Percentiles rank a stretch among this genome's conserved stretches.
Evolutionary conservation across 768 basidiomycete species (phyloP).

Genomic region (Tylopilus intermedius): DNA sequence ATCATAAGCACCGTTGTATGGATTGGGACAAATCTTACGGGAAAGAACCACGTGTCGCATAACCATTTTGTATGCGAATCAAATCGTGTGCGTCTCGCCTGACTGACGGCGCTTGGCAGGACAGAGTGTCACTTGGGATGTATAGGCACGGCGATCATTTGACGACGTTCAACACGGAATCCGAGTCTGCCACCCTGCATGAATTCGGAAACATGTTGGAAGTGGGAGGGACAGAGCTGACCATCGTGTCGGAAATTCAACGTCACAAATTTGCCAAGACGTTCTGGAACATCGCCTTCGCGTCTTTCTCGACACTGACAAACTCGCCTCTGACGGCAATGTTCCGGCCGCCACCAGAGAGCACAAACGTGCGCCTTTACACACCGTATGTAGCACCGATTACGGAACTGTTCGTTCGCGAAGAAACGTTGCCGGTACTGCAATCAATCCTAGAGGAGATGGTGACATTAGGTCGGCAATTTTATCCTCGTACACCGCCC

Average conservation of each 20-base stretch:
- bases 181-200: conserved; percentile 30
- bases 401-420: conserved; percentile 39
- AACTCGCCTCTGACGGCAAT: conserved; percentile 46
- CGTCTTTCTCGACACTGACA: conserved; percentile 48
- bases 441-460: conserved; percentile 44
- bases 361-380: conserved; percentile 27
- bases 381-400: conserved; percentile 36
- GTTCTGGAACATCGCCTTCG: conserved; percentile 58
- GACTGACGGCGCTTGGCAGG: conserved; percentile 15
- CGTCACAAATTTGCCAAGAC: conserved; percentile 59
- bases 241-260: conserved; percentile 55
- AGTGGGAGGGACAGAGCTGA: conserved; percentile 44
- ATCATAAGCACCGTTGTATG: conserved; percentile 54
- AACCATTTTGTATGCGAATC: conserved; percentile 42
- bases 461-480: conserved; percentile 34
- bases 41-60: conserved; percentile 48
- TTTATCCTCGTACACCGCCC: neutral
- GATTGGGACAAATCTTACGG: conserved; percentile 47
- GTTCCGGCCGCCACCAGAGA: conserved; percentile 34
- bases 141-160: conserved; percentile 45
- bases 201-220: conserved; percentile 44
- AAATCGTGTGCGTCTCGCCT: too few species aligned
- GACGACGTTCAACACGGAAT: conserved; percentile 36
- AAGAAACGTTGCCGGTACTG: conserved; percentile 45
- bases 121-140: conserved; percentile 48